Evolutionary conservation across 208 protist genomes (phyloP).

Genomic region (Trypanosoma caninum): DNA sequence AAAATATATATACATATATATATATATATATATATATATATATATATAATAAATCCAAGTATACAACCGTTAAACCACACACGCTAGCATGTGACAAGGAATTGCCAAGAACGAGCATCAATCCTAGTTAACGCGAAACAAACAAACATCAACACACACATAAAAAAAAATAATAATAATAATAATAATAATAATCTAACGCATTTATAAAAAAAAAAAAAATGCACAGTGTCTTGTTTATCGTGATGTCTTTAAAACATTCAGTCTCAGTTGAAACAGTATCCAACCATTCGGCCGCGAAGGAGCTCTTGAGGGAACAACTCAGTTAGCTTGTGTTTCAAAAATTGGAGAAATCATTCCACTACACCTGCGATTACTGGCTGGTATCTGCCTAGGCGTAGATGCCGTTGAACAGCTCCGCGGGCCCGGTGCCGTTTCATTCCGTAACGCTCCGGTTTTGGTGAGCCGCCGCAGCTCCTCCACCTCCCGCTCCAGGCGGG

Average conservation of each 20-base stretch:
- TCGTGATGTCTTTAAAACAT: no score
- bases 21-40: background rate
- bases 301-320: conserved; percentile 5
- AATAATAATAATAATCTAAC: no score
- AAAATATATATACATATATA: background rate
- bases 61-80: background rate
- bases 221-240: no score
- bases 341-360: conserved; percentile 15
- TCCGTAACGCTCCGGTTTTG: background rate
- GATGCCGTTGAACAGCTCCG: background rate
- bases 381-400: background rate
- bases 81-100: background rate
- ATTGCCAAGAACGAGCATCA: no score
- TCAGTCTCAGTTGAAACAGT: no score
- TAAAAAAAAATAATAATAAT: no score
- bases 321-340: background rate
- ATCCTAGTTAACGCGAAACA: no score
- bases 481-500: conserved; percentile 21
- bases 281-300: no score
- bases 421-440: conserved; percentile 4
- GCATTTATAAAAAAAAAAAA: no score
- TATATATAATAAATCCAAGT: background rate
- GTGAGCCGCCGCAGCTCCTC: conserved; percentile 5
- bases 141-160: background rate
- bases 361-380: background rate